Evolutionary conservation across 2,329 filamentous ascomycete species (phyloP), one percentile per base, ranked within the genome.

Genomic region (Colletotrichum sublineola): DNA sequence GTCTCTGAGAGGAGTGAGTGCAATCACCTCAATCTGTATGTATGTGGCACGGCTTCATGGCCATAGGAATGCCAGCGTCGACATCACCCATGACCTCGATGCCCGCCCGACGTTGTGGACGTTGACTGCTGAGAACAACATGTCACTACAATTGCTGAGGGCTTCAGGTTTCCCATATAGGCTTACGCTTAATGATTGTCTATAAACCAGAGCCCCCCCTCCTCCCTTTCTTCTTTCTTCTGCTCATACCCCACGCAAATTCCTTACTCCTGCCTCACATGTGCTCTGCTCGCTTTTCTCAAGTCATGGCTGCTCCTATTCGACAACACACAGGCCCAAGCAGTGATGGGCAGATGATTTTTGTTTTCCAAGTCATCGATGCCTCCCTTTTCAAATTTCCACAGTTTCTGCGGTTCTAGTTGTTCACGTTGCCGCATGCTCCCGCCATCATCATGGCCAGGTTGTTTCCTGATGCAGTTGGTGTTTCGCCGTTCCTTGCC

Each of bases 11-110:
- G 46, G 46, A 48, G 20, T 11, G 46, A 4, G 14, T 48, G n/a
- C 11, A n/a, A 2, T 24, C 8, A 1, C n/a, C 5, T 24, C 3
- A 0, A 24, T 12, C 46, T 48, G 7, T 0, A 29, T 6, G 1
- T 50, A 50, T 12, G 14, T 52, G 24, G 24, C 24, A 1, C 24
- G 24, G 24, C 24, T 24, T 24, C 24, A 24, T 24, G 24, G 1
- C 24, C 24, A 24, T 24, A 24, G 24, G 24, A 24, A 24, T 24
- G 24, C 24, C 24, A 24, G 24, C 24, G 15, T 20, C 42, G 6
- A 7, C 15, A 5, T 44, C 42, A 44, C 20, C 42, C 42, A 44
- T 7, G 18, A 44, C 42, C 3, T 44, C 15, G 15, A 44, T 18
- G 33, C 33, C 33, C 33, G 2, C 38, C 42, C 15, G 18, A 44